Conservation (phyloP, 1,139 yeast genomes). For the Geotrichum klebahnii region DNA sequence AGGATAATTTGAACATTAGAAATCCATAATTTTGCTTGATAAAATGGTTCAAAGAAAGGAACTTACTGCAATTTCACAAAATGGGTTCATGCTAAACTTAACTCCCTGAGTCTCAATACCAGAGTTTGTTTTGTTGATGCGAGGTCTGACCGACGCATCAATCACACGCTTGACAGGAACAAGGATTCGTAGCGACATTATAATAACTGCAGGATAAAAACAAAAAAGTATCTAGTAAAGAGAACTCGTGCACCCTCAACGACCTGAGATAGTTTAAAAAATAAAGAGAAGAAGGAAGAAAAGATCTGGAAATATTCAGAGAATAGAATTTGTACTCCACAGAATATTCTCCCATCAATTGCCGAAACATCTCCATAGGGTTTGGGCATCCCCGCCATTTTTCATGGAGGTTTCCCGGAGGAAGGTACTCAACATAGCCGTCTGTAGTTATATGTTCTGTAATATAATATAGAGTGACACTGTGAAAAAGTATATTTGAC, state of each 20-base stretch:
- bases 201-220: too few relatives aligned
- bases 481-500: too few relatives aligned
- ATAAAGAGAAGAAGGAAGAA: too few relatives aligned
- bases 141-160: conserved; percentile 89
- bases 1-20: too few relatives aligned
- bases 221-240: too few relatives aligned
- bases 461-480: too few relatives aligned
- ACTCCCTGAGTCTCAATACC: conserved; percentile 89
- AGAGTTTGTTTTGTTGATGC: conserved; percentile 83
- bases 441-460: too few relatives aligned
- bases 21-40: not conserved
- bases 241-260: too few relatives aligned
- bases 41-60: not conserved
- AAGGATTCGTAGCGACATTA: conserved; percentile 56
- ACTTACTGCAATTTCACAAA: conserved; percentile 85
- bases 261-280: too few relatives aligned
- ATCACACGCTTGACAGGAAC: conserved; percentile 95
- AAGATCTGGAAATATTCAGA: too few relatives aligned
- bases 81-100: conserved; percentile 91
- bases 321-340: too few relatives aligned
- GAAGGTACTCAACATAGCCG: not conserved
- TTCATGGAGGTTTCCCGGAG: not conserved
- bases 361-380: not conserved
- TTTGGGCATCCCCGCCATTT: not conserved
- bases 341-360: not conserved